Evolutionary conservation across 371 early-diverging fungal species (phyloP).

Genomic region (Ordospora pajunii): DNA sequence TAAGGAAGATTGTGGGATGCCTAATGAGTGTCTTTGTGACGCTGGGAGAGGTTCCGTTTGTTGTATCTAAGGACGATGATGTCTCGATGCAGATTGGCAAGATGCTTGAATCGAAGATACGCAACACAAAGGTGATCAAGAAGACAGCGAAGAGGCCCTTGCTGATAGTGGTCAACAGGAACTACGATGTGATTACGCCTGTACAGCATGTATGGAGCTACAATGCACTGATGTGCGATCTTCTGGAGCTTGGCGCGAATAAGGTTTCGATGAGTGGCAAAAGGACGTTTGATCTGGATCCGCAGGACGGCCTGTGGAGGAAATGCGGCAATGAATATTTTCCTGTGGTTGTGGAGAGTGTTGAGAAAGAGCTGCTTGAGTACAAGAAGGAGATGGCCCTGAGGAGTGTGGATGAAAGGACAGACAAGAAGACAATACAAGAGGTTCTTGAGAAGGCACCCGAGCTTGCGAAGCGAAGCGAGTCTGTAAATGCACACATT

Average conservation of each 20-base stretch:
- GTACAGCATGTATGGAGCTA: constrained; percentile 93
- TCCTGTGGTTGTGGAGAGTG: constrained; percentile 78
- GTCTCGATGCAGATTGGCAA: neutral
- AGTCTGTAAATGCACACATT: constrained; percentile 91
- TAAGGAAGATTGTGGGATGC: constrained; percentile 68
- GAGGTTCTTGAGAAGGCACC: constrained; percentile 80
- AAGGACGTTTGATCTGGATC: constrained; percentile 77
- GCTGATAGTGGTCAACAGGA: constrained; percentile 79
- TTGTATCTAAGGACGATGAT: constrained; percentile 13
- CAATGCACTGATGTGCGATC: constrained; percentile 83
- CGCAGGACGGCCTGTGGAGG: constrained; percentile 77
- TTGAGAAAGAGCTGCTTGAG: constrained; percentile 56
- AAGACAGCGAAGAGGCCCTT: constrained; percentile 62
- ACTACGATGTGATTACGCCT: constrained; percentile 82
- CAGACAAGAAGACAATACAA: constrained; percentile 62
- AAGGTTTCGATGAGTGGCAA: constrained; percentile 64
- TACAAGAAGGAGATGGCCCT: constrained; percentile 61
- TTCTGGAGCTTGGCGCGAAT: constrained; percentile 79
- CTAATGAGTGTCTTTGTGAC: constrained; percentile 83
- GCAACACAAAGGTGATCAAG: constrained; percentile 41
- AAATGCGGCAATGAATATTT: constrained; percentile 82
- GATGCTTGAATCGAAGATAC: constrained; percentile 36
- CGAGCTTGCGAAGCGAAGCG: constrained; percentile 82
- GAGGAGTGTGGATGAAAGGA: constrained; percentile 43
- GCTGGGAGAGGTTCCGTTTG: constrained; percentile 64